phyloP scores from a whole-genome alignment of 108 stramenopile genomes.

The Discostella pseudostelligera region DNA sequence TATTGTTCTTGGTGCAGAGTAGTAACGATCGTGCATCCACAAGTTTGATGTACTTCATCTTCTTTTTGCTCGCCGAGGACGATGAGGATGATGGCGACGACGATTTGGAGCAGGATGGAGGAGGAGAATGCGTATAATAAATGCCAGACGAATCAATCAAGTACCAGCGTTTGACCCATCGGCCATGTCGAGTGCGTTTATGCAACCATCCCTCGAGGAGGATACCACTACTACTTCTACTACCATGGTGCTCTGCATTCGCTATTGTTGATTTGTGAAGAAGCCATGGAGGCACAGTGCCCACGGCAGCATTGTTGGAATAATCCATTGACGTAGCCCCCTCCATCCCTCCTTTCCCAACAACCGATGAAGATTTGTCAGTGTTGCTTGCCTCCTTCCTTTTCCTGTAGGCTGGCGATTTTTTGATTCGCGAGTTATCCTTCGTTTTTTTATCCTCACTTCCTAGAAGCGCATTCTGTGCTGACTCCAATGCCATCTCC shows the following conservation, averaged over 20 bases:
- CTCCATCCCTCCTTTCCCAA: no score
- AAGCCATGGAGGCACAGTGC: no score
- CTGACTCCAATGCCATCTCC: conserved; percentile 9
- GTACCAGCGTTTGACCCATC: conserved; percentile 5
- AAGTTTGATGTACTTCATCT: conserved; percentile 4
- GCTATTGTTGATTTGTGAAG: neutral
- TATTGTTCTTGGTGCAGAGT: neutral
- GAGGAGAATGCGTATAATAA: conserved; percentile 20
- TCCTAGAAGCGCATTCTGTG: neutral
- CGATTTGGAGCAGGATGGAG: neutral
- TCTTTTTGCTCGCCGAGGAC: neutral
- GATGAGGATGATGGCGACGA: conserved; percentile 1
- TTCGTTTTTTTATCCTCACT: no score
- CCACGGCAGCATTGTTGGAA: no score
- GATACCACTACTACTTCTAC: neutral
- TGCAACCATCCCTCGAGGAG: conserved; percentile 24
- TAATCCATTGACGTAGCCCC: no score
- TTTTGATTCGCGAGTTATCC: no score
- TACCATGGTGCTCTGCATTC: neutral
- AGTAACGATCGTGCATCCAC: neutral
- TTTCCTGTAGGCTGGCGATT: no score
- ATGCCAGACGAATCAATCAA: conserved; percentile 4
- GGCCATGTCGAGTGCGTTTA: conserved; percentile 20
- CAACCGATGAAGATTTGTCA: no score
- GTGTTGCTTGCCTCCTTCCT: no score